A percentile compares a stretch with the other conserved stretches of the same genome.
phyloP scores from a whole-genome alignment of 1,284 basidiomycete species.

The Ceratobasidium sp. region DNA sequence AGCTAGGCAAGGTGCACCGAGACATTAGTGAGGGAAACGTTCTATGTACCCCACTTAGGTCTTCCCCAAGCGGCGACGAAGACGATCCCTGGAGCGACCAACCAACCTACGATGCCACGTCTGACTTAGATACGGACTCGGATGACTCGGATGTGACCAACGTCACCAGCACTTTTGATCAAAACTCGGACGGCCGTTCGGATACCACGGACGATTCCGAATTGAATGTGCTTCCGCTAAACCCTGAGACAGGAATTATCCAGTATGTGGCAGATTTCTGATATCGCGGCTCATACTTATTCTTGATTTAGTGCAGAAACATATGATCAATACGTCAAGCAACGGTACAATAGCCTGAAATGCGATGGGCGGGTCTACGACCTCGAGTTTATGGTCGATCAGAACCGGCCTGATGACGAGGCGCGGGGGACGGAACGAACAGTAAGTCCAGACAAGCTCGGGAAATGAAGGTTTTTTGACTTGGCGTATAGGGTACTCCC shows the following conservation, averaged over 20 bases:
- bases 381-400: conserved; percentile 27
- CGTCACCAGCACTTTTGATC: too few relatives aligned
- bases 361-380: conserved; percentile 3
- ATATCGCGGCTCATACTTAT: neutral
- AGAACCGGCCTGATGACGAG: neutral
- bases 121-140: neutral
- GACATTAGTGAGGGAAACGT: conserved; percentile 46
- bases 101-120: too few relatives aligned
- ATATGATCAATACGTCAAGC: neutral
- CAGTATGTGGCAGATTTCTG: too few relatives aligned
- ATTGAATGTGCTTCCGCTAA: too few relatives aligned
- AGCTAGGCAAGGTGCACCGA: conserved; percentile 38
- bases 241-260: too few relatives aligned
- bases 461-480: too few relatives aligned
- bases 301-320: neutral
- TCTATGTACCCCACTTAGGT: conserved; percentile 13
- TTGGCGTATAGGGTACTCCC: neutral
- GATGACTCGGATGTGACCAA: too few relatives aligned
- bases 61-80: neutral
- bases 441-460: conserved; percentile 1
- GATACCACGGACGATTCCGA: too few relatives aligned
- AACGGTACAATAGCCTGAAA: neutral
- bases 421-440: conserved; percentile 1
- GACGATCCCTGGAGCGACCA: neutral
- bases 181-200: too few relatives aligned